phyloP scores from a whole-genome alignment of 2,329 filamentous ascomycete species.

The Monilinia laxa region DNA sequence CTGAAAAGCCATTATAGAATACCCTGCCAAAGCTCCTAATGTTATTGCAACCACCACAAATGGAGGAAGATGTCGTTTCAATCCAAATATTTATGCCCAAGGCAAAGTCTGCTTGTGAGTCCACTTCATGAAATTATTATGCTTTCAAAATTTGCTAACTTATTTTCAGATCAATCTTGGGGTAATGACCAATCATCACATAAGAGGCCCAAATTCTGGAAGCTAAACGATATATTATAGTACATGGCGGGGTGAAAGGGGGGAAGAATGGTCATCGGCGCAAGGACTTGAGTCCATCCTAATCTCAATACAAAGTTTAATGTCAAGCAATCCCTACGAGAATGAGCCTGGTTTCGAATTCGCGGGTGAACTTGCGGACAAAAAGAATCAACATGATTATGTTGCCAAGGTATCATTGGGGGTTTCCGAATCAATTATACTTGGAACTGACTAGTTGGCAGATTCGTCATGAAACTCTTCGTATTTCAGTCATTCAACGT shows the following conservation, averaged over 20 bases:
- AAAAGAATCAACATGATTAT: slow-evolving; percentile 72
- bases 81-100: slow-evolving; percentile 90
- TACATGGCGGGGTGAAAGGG: slow-evolving; percentile 87
- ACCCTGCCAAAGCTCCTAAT: slow-evolving; percentile 66
- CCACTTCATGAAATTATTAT: background rate
- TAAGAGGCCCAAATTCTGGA: background rate
- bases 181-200: slow-evolving; percentile 51
- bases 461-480: slow-evolving; percentile 88
- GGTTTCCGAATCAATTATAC: background rate
- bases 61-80: slow-evolving; percentile 83
- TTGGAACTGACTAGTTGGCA: slow-evolving; percentile 42
- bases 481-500: slow-evolving; percentile 81
- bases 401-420: slow-evolving; percentile 65
- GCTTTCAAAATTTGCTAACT: slow-evolving; percentile 28
- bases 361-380: slow-evolving; percentile 65
- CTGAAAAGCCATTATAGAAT: slow-evolving; percentile 56
- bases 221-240: slow-evolving; percentile 52
- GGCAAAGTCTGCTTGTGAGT: slow-evolving; percentile 91
- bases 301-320: slow-evolving; percentile 92
- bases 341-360: slow-evolving; percentile 94
- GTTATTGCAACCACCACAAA: slow-evolving; percentile 81
- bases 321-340: slow-evolving; percentile 91
- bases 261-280: slow-evolving; percentile 95
- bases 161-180: slow-evolving; percentile 74
- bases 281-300: slow-evolving; percentile 93